Evolutionary conservation across 129 eudicot genomes (phyloP).

Genomic region (Lactuca sativa): DNA sequence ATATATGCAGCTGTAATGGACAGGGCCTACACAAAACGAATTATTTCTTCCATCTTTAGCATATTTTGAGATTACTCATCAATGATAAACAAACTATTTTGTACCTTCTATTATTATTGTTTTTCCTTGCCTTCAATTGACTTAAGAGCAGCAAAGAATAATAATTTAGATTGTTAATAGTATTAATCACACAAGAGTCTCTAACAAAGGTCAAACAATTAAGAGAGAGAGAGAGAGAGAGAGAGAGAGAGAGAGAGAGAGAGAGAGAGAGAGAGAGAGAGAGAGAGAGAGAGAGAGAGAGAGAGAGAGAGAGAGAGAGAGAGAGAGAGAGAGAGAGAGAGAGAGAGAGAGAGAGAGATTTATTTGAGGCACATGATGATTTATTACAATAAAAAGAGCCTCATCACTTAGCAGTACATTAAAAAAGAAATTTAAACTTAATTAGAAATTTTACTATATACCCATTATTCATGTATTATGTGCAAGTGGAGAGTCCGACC

Average conservation of each 20-base stretch:
- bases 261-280: not conserved
- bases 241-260: conserved; percentile 22
- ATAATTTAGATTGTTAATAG: conserved; percentile 9
- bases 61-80: not conserved
- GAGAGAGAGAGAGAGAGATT: not conserved
- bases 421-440: conserved; percentile 7
- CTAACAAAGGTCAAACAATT: conserved; percentile 38
- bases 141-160: conserved; percentile 2
- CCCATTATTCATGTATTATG: conserved; percentile 24
- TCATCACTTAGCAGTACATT: conserved; percentile 31
- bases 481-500: conserved; percentile 42
- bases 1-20: too few species aligned
- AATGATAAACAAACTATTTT: conserved; percentile 3
- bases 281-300: too few species aligned
- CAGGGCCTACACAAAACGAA: not conserved
- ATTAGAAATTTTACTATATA: conserved; percentile 11
- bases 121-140: conserved; percentile 18
- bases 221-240: conserved; percentile 14
- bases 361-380: conserved; percentile 41
- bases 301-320: too few species aligned
- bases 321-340: too few species aligned
- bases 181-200: conserved; percentile 30
- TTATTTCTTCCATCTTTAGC: not conserved
- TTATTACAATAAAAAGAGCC: conserved; percentile 29
- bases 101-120: conserved; percentile 1